Percentiles rank a stretch among this genome's conserved stretches.
phyloP scores from a whole-genome alignment of 75 land plant genomes.

The Selaginella tamariscina region DNA sequence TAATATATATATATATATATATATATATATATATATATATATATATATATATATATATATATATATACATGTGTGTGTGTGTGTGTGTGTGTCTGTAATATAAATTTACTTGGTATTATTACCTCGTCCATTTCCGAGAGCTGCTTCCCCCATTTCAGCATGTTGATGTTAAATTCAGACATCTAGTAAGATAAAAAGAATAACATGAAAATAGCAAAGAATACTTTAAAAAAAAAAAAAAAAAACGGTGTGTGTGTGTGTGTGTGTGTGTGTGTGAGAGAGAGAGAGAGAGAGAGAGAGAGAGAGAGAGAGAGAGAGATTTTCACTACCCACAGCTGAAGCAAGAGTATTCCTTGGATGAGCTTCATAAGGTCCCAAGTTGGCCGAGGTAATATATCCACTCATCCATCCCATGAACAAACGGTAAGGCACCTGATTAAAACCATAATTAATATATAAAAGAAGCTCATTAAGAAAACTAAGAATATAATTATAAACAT shows the following conservation, averaged over 20 bases:
- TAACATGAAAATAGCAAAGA: background rate
- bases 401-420: constrained; percentile 6
- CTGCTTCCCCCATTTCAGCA: constrained; percentile 11
- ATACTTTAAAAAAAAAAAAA: background rate
- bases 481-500: no score
- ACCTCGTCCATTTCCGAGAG: constrained; percentile 4
- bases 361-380: constrained; percentile 11
- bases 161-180: constrained; percentile 6
- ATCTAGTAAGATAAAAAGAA: background rate
- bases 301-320: background rate
- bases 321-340: background rate
- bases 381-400: constrained; percentile 1
- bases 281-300: background rate
- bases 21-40: background rate
- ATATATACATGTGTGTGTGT: no score
- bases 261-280: background rate
- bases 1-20: background rate
- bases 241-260: background rate
- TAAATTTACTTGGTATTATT: background rate
- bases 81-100: background rate
- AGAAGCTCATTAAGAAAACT: background rate
- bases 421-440: background rate
- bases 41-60: no score
- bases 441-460: background rate
- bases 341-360: background rate